A percentile compares a stretch with the other conserved stretches of the same genome.
These are phyloP conservation scores for Pleomassaria siparia DNA, from an alignment of 2,329 filamentous ascomycete species.

Conservation along the genomic window DNA sequence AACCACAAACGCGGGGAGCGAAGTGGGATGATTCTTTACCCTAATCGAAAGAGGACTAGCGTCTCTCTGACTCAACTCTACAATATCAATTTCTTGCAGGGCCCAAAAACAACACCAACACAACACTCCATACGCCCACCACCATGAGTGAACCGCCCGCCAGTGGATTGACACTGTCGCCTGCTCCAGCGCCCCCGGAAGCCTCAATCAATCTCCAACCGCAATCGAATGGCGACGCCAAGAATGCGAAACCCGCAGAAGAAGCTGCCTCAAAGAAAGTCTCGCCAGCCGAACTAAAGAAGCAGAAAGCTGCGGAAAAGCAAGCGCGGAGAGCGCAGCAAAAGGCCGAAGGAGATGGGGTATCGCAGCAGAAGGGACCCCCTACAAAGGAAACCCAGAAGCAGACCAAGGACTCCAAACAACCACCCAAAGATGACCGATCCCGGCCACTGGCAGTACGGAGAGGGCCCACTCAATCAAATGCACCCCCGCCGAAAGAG, in stretches of 20 bases:
- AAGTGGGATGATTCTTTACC: neutral
- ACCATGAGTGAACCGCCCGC: conserved; percentile 31
- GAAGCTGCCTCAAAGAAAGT: conserved; percentile 54
- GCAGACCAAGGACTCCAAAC: conserved; percentile 40
- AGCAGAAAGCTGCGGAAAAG: conserved; percentile 88
- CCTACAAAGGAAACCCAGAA: conserved; percentile 32
- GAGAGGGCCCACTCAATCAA: conserved; percentile 35
- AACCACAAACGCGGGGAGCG: too few species aligned
- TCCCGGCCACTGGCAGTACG: conserved; percentile 35
- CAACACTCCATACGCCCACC: neutral
- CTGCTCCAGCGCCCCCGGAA: conserved; percentile 13
- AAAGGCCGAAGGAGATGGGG: conserved; percentile 51
- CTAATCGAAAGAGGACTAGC: neutral
- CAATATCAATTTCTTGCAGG: conserved; percentile 8
- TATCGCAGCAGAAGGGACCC: conserved; percentile 39
- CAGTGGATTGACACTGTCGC: conserved; percentile 16
- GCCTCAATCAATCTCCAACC: conserved; percentile 10
- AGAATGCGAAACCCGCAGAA: conserved; percentile 21
- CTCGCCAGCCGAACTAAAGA: conserved; percentile 80
- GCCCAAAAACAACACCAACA: conserved; percentile 2
- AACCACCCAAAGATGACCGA: conserved; percentile 36
- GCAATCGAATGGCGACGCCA: conserved; percentile 22
- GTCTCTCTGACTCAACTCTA: conserved; percentile 8
- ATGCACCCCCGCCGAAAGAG: conserved; percentile 30
- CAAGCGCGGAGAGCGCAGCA: conserved; percentile 75